Base-by-base conservation (phyloP, 352 stramenopile genomes). In the Globisporangium radiosum region DNA sequence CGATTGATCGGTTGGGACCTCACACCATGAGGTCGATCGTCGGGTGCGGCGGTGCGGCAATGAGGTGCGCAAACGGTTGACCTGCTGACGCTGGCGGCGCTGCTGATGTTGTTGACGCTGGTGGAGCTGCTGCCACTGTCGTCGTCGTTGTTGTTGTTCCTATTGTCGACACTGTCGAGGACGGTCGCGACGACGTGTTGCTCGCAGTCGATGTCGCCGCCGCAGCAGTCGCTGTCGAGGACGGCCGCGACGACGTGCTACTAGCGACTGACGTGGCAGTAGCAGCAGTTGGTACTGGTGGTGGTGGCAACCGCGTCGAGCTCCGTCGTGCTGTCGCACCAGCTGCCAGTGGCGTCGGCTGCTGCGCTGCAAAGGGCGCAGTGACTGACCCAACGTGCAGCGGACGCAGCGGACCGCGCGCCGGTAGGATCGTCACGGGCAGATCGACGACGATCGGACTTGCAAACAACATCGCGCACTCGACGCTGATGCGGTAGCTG, bases 401-500 rank as follows among this genome's bases (percentile, higher is more conserved):
- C 50, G 57, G 57, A 9, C 36, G 57, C 4, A 63, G 52, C 9
- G 57, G 57, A 13, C 57, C 49, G 13, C 52, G 49, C 1, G 57
- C 40, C 2, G 72, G 62, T 3, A 75, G 19, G 36, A 81, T 77
- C 38, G 17, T 68, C 10, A 82, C 71, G 2, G 73, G 71, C 19
- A 82, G 57, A 43, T 80, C 66, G 19, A 82, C 67, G 43, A 43
- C 52, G 38, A 82, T 57, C 48, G 60, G 43, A 13, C 48, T 39
- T 7, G 66, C 62, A 25, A 75, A 39, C 14, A 70, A 57, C 3
- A 82, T 65, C n/a, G 86, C 77, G 53, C 82, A 92, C 59, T 81
- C 66, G 52, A 92, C 71, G 14, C 66, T 61, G 53, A 92, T 80
- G 5, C 65, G 68, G 54, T 92, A 92, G 43, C 72, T 71, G 49